These are phyloP conservation scores for Monosporascus sp. DNA, from an alignment of 2,329 filamentous ascomycete species.

Conservation along the genomic window DNA sequence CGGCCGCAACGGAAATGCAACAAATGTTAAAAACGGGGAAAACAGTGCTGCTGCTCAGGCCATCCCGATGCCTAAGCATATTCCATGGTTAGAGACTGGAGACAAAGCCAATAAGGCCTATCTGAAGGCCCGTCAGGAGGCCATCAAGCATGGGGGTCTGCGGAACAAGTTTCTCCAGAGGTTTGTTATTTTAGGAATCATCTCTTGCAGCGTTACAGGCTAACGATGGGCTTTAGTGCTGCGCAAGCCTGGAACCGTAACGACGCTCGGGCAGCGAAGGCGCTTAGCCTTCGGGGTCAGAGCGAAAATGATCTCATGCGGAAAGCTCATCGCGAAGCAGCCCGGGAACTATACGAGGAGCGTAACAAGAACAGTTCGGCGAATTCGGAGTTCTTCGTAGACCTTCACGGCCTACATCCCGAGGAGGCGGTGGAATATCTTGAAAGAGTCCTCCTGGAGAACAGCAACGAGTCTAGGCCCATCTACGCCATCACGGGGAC, in stretches of 20 bases:
- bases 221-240: conserved; percentile 51
- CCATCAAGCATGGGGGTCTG: conserved; percentile 93
- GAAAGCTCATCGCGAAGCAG: conserved; percentile 92
- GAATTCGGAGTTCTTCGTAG: conserved; percentile 78
- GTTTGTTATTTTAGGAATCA: conserved; percentile 38
- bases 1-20: conserved; percentile 58
- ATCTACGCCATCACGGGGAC: conserved; percentile 96
- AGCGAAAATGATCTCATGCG: conserved; percentile 97
- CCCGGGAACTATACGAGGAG: conserved; percentile 85
- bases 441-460: conserved; percentile 79
- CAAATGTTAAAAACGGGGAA: conserved; percentile 61
- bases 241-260: conserved; percentile 99
- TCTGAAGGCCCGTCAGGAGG: conserved; percentile 88
- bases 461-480: conserved; percentile 64
- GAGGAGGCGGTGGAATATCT: conserved; percentile 96
- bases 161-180: conserved; percentile 96
- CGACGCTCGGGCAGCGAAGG: conserved; percentile 92
- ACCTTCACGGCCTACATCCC: conserved; percentile 96
- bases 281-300: conserved; percentile 86
- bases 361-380: conserved; percentile 66
- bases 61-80: conserved; percentile 82
- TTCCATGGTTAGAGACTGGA: conserved; percentile 95
- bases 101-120: conserved; percentile 88
- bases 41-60: conserved; percentile 76
- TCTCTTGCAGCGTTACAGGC: neutral